These are phyloP conservation scores for Bassia scoparia DNA, from an alignment of 148 eudicot species.

Conservation along the genomic window DNA sequence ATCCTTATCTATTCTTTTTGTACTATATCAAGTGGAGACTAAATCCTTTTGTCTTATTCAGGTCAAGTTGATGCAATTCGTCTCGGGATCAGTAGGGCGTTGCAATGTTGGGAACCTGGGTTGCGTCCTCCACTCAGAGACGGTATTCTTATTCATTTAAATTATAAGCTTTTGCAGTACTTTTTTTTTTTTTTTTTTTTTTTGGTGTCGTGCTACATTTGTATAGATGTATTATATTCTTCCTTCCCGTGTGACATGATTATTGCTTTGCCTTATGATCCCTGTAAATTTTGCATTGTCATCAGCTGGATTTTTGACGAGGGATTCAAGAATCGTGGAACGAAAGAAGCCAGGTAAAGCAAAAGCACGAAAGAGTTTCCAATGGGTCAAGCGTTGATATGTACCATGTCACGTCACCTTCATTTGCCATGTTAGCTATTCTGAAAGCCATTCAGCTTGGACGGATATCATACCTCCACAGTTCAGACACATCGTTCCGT, in stretches of 20 bases:
- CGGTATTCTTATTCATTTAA: conserved; percentile 40
- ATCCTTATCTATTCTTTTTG: background rate
- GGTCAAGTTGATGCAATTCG: conserved; percentile 97
- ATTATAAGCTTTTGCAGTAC: background rate
- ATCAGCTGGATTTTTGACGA: conserved; percentile 92
- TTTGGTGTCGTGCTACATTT: background rate
- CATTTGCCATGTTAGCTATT: conserved; percentile 11
- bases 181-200: background rate
- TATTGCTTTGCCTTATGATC: conserved; percentile 5
- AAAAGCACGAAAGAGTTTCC: conserved; percentile 95
- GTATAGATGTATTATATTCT: background rate
- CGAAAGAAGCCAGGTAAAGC: conserved; percentile 98
- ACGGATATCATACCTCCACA: background rate
- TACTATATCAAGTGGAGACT: too few relatives aligned
- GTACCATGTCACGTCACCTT: conserved; percentile 1
- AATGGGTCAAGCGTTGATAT: conserved; percentile 92
- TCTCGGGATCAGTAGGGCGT: conserved; percentile 84
- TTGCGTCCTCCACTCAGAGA: conserved; percentile 81
- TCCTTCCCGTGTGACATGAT: background rate
- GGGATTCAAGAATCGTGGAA: conserved; percentile 86
- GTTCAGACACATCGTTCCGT: background rate
- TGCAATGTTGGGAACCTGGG: conserved; percentile 92
- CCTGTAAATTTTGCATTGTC: background rate
- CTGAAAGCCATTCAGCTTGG: background rate
- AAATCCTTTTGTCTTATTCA: conserved; percentile 26